Evolutionary conservation across 345 rosid genomes (phyloP).

Genomic region (Eucalyptus regnans): DNA sequence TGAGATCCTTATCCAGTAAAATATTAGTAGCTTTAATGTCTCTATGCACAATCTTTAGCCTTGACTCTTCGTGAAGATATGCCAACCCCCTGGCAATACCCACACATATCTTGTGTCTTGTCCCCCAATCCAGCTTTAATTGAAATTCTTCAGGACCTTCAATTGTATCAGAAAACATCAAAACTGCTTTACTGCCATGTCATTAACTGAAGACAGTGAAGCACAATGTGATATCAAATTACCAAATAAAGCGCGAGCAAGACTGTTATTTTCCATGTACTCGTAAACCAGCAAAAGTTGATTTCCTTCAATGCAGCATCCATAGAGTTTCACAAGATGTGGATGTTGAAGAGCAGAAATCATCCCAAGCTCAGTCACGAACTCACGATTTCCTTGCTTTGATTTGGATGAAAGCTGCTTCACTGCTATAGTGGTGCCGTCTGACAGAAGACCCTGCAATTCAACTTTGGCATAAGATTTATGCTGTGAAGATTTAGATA

Average conservation of each 20-base stretch:
- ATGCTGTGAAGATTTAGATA: not conserved
- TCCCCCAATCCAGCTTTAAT: constrained; percentile 4
- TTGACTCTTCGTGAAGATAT: constrained; percentile 25
- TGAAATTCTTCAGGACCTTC: not conserved
- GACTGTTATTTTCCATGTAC: constrained; percentile 12
- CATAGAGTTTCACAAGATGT: constrained; percentile 8
- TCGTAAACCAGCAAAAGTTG: constrained; percentile 10
- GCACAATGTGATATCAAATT: not conserved
- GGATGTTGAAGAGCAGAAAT: constrained; percentile 11
- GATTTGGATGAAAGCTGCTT: constrained; percentile 66
- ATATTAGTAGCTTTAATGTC: constrained; percentile 26
- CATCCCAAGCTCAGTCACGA: constrained; percentile 10
- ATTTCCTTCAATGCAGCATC: constrained; percentile 11
- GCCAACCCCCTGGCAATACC: constrained; percentile 23
- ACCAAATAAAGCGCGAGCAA: constrained; percentile 8
- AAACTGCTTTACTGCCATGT: not conserved
- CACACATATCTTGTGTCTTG: constrained; percentile 10
- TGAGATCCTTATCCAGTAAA: constrained; percentile 12
- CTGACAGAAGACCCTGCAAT: constrained; percentile 1
- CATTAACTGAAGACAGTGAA: not conserved
- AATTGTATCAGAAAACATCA: not conserved
- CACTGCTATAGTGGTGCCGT: constrained; percentile 16
- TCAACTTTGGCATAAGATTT: not conserved
- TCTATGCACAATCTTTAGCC: constrained; percentile 20
- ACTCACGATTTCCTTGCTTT: constrained; percentile 35